Evolutionary conservation across 78 protist genomes (phyloP).

Genomic region (Dictyostelium firmibasis): DNA sequence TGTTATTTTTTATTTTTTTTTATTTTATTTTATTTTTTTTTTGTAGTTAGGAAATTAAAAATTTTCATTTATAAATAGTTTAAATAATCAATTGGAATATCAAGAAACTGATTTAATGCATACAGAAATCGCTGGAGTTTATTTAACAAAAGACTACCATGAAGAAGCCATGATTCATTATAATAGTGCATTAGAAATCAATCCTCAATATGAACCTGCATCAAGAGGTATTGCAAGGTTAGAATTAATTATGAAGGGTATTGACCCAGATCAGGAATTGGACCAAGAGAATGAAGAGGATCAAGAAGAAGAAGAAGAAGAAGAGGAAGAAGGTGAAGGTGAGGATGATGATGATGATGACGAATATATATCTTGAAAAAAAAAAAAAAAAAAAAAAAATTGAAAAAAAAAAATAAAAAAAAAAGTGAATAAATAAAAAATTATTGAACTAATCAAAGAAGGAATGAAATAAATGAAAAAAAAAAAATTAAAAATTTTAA

Average conservation of each 20-base stretch:
- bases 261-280: constrained; percentile 51
- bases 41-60: too few species aligned
- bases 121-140: constrained; percentile 55
- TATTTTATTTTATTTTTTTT: too few species aligned
- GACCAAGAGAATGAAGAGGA: constrained; percentile 24
- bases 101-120: constrained; percentile 80
- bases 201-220: constrained; percentile 63
- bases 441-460: too few species aligned
- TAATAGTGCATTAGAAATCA: constrained; percentile 56
- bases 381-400: neutral
- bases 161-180: constrained; percentile 58
- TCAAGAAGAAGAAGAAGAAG: constrained; percentile 9
- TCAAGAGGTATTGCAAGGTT: constrained; percentile 36
- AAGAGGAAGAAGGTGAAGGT: neutral
- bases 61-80: too few species aligned
- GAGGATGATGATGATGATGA: neutral
- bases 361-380: neutral
- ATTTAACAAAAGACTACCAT: constrained; percentile 31
- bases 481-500: too few species aligned
- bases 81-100: constrained; percentile 47
- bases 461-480: too few species aligned
- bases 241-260: constrained; percentile 50
- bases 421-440: too few species aligned
- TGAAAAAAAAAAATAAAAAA: too few species aligned
- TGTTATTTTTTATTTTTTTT: neutral